Conservation (phyloP, 495 filamentous ascomycete species). For the Aeminium ludgeri region DNA sequence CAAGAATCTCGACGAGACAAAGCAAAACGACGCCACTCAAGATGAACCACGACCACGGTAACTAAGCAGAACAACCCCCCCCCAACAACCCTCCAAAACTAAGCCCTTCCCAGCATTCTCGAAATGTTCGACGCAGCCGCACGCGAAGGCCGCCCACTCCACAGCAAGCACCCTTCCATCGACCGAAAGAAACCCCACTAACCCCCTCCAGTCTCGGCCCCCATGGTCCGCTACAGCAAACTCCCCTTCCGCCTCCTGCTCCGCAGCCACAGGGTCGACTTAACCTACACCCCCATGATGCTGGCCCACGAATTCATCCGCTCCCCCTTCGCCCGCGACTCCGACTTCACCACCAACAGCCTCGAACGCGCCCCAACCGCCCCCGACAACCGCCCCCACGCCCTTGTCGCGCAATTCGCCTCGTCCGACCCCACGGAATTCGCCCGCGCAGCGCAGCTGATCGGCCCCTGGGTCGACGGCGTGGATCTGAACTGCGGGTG, state of each 20-base stretch:
- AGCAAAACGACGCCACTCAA: too few species aligned
- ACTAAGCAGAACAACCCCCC: too few species aligned
- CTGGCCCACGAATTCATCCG: constrained; percentile 55
- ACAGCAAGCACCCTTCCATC: constrained; percentile 19
- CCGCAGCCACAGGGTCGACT: constrained; percentile 40
- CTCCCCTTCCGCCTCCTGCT: constrained; percentile 48
- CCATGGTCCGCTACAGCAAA: constrained; percentile 45
- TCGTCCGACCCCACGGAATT: constrained; percentile 39
- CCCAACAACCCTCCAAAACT: too few species aligned
- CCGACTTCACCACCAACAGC: constrained; percentile 22
- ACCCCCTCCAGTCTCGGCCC: constrained; percentile 31
- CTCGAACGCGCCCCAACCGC: constrained; percentile 13
- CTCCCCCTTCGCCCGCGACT: constrained; percentile 38
- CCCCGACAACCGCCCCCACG: constrained; percentile 21
- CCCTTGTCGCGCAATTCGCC: constrained; percentile 49
- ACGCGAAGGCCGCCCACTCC: constrained; percentile 33
- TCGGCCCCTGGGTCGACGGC: constrained; percentile 40
- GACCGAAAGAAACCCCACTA: not conserved
- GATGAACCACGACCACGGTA: too few species aligned
- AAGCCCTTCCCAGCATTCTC: constrained; percentile 18
- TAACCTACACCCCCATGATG: constrained; percentile 57
- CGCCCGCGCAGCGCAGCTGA: constrained; percentile 40
- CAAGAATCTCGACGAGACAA: too few species aligned
- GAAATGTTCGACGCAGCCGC: constrained; percentile 40
- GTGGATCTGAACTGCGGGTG: constrained; percentile 56